A percentile compares a stretch with the other conserved stretches of the same genome.
Conservation (phyloP, 1,284 basidiomycete genomes). For the Cerioporus squamosus region DNA sequence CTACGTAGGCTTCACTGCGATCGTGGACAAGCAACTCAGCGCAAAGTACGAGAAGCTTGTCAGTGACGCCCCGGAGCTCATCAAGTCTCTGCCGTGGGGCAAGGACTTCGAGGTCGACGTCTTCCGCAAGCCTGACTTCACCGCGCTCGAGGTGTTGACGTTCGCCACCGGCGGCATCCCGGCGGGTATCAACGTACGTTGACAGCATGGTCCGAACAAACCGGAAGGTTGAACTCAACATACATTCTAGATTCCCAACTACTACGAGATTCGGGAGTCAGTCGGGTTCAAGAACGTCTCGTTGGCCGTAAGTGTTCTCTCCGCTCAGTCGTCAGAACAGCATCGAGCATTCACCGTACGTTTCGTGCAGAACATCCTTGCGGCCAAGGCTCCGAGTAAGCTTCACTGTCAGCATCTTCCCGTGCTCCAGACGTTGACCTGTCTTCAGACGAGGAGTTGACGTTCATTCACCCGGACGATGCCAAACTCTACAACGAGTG, state of each 20-base stretch:
- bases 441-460: conserved; percentile 68
- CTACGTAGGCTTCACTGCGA: conserved; percentile 76
- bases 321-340: neutral
- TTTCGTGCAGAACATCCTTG: conserved; percentile 66
- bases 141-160: conserved; percentile 77
- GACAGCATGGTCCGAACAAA: neutral
- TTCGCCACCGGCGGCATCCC: conserved; percentile 86
- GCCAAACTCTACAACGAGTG: conserved; percentile 72
- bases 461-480: conserved; percentile 80
- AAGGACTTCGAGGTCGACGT: conserved; percentile 80
- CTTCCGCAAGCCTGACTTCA: conserved; percentile 88
- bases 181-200: conserved; percentile 76
- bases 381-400: conserved; percentile 82
- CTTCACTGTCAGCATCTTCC: conserved; percentile 1
- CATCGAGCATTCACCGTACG: neutral
- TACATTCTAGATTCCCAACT: conserved; percentile 51
- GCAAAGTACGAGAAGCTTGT: conserved; percentile 82
- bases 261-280: conserved; percentile 80
- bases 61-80: conserved; percentile 72
- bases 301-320: conserved; percentile 54
- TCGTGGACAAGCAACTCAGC: conserved; percentile 83
- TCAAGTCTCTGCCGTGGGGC: conserved; percentile 85
- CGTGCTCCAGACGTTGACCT: neutral
- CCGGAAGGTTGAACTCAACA: neutral
- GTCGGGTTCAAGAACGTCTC: conserved; percentile 87